Percentiles rank a stretch among this genome's conserved stretches.
Evolutionary conservation across 2,329 filamentous ascomycete species (phyloP).

Genomic region (Diaporthe vexans): DNA sequence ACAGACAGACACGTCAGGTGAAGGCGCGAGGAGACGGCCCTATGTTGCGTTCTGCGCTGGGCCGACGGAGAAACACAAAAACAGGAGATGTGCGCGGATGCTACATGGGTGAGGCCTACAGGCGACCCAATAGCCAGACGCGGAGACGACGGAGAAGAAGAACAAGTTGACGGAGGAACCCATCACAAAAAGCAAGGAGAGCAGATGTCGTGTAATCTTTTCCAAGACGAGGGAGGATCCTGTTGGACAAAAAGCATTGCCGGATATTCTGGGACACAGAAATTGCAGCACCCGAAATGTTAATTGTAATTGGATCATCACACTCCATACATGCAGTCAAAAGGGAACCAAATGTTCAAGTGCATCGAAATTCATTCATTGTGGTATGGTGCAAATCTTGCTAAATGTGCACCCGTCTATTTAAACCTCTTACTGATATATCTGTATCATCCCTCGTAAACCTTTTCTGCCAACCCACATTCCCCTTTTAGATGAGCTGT

Average conservation of each 20-base stretch:
- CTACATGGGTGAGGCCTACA: neutral
- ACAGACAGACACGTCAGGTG: too few species aligned
- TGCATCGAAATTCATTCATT: constrained; percentile 25
- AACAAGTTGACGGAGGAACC: neutral
- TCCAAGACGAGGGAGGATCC: neutral
- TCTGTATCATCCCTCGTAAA: constrained; percentile 27
- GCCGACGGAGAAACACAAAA: neutral
- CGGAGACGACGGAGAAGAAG: neutral
- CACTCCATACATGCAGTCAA: neutral
- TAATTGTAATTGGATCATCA: neutral
- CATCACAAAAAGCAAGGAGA: neutral
- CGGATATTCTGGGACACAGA: neutral
- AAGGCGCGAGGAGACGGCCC: too few species aligned
- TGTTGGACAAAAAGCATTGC: neutral
- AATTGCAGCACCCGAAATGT: neutral
- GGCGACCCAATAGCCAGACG: neutral
- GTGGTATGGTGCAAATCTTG: constrained; percentile 26
- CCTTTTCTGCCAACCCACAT: constrained; percentile 27
- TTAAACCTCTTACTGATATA: constrained; percentile 9
- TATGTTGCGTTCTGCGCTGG: neutral
- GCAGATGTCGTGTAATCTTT: neutral
- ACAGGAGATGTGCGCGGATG: neutral
- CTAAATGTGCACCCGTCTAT: constrained; percentile 27
- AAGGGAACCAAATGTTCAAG: neutral
- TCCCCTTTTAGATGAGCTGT: constrained; percentile 83